Conservation (phyloP, 306 rosid species). For the Hylodesmum podocarpum region DNA sequence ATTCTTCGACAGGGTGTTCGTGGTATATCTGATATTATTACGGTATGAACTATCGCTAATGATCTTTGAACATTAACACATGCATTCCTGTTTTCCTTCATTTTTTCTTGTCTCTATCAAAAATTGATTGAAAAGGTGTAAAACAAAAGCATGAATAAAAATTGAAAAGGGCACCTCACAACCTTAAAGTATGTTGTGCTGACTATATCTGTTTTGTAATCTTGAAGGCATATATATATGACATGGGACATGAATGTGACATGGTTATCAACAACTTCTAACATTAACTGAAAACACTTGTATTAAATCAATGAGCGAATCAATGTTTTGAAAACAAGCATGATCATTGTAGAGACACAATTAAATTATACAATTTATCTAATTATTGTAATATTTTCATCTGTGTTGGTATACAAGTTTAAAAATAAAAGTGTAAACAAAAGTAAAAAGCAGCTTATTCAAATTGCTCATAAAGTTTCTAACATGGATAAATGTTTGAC, state of each 20-base stretch:
- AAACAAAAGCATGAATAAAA: not conserved
- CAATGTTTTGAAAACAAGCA: not conserved
- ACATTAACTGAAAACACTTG: not conserved
- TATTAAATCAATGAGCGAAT: not conserved
- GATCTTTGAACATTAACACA: not conserved
- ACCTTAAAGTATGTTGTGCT: not conserved
- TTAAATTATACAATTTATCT: not conserved
- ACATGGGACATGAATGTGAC: not conserved
- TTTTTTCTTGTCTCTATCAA: not conserved
- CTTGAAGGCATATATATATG: not conserved
- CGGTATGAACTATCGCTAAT: slow-evolving; percentile 44
- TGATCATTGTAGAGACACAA: not conserved
- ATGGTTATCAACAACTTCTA: too few species aligned
- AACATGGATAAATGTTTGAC: not conserved
- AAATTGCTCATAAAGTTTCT: not conserved
- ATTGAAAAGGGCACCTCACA: not conserved
- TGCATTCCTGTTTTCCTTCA: not conserved
- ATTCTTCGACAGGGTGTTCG: slow-evolving; percentile 93
- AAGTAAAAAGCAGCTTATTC: not conserved
- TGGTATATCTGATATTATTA: slow-evolving; percentile 87
- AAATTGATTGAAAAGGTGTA: not conserved
- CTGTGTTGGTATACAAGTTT: not conserved
- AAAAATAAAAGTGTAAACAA: not conserved
- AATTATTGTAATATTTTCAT: not conserved
- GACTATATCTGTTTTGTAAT: not conserved